Evolutionary conservation across 306 rosid species (phyloP), one percentile per base, ranked within the genome.

Genomic region (Cucurbita moschata): DNA sequence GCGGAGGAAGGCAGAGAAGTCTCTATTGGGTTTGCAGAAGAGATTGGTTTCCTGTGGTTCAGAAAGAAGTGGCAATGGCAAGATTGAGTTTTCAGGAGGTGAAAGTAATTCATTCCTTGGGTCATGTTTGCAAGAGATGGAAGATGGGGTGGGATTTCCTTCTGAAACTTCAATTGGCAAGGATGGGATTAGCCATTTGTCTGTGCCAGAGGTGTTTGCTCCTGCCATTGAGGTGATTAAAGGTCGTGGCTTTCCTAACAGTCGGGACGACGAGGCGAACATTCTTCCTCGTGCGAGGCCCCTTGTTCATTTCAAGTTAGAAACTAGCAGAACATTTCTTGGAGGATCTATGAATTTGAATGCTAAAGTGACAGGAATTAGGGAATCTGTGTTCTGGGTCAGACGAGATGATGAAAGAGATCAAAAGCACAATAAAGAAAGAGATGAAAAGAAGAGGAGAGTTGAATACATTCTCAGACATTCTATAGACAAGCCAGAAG

Each of bases 401-500:
- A 85, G 83, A 11, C 85, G 84, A 62, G 97, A 90, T 52, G 96
- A 90, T 5, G 96, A 90, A 77, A 82, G 96, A 49, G 96, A 90
- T 37, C 23, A 38, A 62, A 62, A 38, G 44, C 10, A 37, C 9
- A 39, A 15, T 1, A 8, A 38, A 12, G 49, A 39, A 16, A 16
- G 69, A 38, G 14, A 44, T 56, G 96, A 90, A 46, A 90, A 92
- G 87, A 88, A 90, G 83, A 87, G 91, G 77, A 86, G 93, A 78
- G 91, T 92, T 5, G 96, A 88, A 83, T 85, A 80, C 81, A 92
- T 92, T 81, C 87, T 88, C 55, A 88, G 85, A 74, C 96, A 88
- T 23, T 83, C 96, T 51, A 81, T 83, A 81, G 96, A 88, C 79
- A 88, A 84, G 49, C 88, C 96, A 8, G 96, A 90, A 61, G 96